A percentile compares a stretch with the other conserved stretches of the same genome.
These are phyloP conservation scores for Zychaea mexicana DNA, from an alignment of 371 early-diverging fungal genomes.

Conservation along the genomic window DNA sequence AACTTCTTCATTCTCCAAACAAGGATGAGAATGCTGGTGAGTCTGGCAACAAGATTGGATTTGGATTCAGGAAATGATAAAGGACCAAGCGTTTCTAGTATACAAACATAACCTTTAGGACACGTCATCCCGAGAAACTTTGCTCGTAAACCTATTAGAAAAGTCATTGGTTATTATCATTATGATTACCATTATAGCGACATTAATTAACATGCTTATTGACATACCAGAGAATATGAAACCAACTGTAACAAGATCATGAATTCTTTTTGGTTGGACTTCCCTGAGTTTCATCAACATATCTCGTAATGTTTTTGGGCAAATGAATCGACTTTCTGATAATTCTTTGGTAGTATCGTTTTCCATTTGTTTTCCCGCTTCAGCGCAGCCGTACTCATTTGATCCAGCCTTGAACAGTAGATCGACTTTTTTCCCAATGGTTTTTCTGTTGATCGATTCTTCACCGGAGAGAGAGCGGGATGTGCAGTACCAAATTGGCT, in stretches of 20 bases:
- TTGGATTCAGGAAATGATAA: not conserved
- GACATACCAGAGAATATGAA: not conserved
- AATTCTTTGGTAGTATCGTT: not conserved
- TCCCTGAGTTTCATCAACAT: not conserved
- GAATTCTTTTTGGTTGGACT: not conserved
- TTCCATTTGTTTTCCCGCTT: not conserved
- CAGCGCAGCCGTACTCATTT: not conserved
- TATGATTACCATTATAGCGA: too few species aligned
- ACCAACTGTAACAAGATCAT: not conserved
- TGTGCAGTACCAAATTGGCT: too few species aligned
- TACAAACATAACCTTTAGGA: not conserved
- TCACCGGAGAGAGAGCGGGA: too few species aligned
- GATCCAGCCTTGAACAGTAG: not conserved
- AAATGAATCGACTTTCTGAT: not conserved
- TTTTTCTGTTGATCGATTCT: not conserved
- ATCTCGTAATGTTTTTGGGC: not conserved
- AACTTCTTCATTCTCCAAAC: too few species aligned
- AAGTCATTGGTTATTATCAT: too few species aligned
- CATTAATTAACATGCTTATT: too few species aligned
- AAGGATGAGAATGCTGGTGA: too few species aligned
- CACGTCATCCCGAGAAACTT: not conserved
- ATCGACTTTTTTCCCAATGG: not conserved
- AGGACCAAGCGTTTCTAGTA: not conserved
- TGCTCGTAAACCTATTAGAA: not conserved
- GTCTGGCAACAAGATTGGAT: not conserved